Conservation (phyloP, 306 rosid species). For the Cucurbita maxima region DNA sequence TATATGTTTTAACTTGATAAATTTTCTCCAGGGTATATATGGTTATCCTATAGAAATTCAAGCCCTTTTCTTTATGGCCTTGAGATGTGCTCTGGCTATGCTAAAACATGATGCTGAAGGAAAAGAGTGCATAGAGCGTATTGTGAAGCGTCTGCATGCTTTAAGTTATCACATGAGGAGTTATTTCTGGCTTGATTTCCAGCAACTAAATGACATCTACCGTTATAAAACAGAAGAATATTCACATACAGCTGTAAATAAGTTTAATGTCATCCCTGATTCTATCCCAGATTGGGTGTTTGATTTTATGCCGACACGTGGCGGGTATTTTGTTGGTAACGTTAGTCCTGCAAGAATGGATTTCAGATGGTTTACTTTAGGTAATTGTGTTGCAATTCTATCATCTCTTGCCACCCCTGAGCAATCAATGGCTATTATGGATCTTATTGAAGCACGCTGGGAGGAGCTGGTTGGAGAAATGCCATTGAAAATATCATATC, state of each 20-base stretch:
- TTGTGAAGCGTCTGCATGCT: constrained; percentile 14
- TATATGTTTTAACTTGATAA: not conserved
- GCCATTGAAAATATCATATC: constrained; percentile 13
- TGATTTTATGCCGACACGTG: constrained; percentile 15
- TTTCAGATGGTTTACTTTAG: constrained; percentile 13
- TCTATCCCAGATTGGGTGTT: constrained; percentile 14
- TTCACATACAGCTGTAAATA: constrained; percentile 15
- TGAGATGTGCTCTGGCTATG: constrained; percentile 9
- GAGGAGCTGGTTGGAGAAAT: constrained; percentile 15
- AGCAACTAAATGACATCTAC: constrained; percentile 14
- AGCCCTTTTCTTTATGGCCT: constrained; percentile 14
- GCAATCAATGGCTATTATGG: constrained; percentile 15
- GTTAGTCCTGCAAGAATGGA: constrained; percentile 16
- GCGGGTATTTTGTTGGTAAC: constrained; percentile 13
- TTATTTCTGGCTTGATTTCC: constrained; percentile 14
- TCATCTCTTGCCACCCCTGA: constrained; percentile 16
- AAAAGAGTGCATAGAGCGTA: constrained; percentile 12
- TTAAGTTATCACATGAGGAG: constrained; percentile 15
- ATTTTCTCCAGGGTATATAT: constrained; percentile 10
- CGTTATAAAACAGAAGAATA: constrained; percentile 14
- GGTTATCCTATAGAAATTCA: constrained; percentile 17
- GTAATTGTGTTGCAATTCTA: constrained; percentile 13
- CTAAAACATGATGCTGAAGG: constrained; percentile 14
- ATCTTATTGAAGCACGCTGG: constrained; percentile 16
- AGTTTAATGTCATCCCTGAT: constrained; percentile 14